Evolutionary conservation across 805 yeast genomes (phyloP).

Genomic region (Pichia eremophila): DNA sequence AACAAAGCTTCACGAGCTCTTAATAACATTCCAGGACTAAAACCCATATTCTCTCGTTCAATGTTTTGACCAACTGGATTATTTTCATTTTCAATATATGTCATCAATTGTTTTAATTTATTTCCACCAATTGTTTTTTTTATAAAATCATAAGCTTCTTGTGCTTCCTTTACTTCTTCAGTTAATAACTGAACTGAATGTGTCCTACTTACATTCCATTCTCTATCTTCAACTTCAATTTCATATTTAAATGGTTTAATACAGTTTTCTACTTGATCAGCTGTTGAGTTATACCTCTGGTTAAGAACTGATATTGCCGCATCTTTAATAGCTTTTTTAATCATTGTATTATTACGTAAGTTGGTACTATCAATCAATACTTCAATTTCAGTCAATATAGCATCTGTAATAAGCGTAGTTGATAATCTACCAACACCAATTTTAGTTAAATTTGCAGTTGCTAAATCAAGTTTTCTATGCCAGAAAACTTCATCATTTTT

Average conservation of each 20-base stretch:
- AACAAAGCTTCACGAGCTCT: constrained; percentile 82
- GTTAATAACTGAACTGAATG: constrained; percentile 64
- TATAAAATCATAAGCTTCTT: constrained; percentile 46
- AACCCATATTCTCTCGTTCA: constrained; percentile 71
- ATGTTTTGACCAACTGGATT: constrained; percentile 28
- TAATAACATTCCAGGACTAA: constrained; percentile 62
- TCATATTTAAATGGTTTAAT: constrained; percentile 97
- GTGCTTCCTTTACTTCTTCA: constrained; percentile 83
- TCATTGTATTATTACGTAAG: constrained; percentile 77
- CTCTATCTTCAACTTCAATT: constrained; percentile 91
- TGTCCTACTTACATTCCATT: constrained; percentile 77
- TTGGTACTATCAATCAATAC: constrained; percentile 66
- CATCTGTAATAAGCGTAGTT: constrained; percentile 72
- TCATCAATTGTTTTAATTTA: constrained; percentile 74
- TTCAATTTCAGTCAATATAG: constrained; percentile 68
- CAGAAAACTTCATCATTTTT: constrained; percentile 68
- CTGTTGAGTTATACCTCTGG: constrained; percentile 76
- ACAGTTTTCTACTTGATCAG: constrained; percentile 97
- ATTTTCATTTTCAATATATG: constrained; percentile 48
- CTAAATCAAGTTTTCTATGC: constrained; percentile 78
- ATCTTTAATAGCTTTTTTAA: constrained; percentile 68
- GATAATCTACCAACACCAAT: constrained; percentile 90
- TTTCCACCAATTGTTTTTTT: constrained; percentile 72
- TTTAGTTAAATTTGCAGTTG: constrained; percentile 79
- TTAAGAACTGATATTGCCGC: constrained; percentile 77